Evolutionary conservation across 1,284 basidiomycete species (phyloP).

Genomic region (Pyrrhoderma lamaoense): DNA sequence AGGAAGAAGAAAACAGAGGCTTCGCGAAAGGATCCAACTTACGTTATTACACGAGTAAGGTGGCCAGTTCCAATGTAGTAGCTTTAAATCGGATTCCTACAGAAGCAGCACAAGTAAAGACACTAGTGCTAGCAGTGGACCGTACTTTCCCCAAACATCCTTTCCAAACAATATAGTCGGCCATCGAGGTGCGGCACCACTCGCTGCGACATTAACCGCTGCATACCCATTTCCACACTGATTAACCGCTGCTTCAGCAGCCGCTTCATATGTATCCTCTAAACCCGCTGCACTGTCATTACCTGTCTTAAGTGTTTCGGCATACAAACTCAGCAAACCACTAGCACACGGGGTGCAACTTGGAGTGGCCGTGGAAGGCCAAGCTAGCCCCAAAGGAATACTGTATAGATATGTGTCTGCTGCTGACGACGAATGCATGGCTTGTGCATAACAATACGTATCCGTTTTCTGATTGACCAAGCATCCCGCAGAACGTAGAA

Average conservation of each 20-base stretch:
- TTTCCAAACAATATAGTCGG: neutral
- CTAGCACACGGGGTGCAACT: slow-evolving; percentile 56
- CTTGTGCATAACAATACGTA: slow-evolving; percentile 65
- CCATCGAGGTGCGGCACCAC: neutral
- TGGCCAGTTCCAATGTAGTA: too few relatives aligned
- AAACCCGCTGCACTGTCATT: slow-evolving; percentile 11
- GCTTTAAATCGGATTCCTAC: too few relatives aligned
- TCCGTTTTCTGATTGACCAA: slow-evolving; percentile 44
- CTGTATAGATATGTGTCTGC: slow-evolving; percentile 61
- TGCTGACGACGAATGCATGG: slow-evolving; percentile 43
- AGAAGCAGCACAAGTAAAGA: too few relatives aligned
- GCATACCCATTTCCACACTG: slow-evolving; percentile 16
- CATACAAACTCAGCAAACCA: slow-evolving; percentile 45
- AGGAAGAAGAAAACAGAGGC: too few relatives aligned
- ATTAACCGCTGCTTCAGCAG: slow-evolving; percentile 6
- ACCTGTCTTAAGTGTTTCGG: slow-evolving; percentile 24
- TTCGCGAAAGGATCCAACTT: too few relatives aligned
- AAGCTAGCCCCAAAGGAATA: slow-evolving; percentile 46
- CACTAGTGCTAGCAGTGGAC: too few relatives aligned
- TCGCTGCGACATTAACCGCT: slow-evolving; percentile 6
- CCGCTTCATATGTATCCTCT: slow-evolving; percentile 14
- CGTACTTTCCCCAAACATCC: too few relatives aligned
- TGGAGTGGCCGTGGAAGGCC: slow-evolving; percentile 40
- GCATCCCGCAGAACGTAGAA: slow-evolving; percentile 55
- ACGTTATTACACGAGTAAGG: too few relatives aligned